A percentile compares a stretch with the other conserved stretches of the same genome.
Conservation (phyloP, 345 rosid species). For the Arabidopsis thaliana region DNA sequence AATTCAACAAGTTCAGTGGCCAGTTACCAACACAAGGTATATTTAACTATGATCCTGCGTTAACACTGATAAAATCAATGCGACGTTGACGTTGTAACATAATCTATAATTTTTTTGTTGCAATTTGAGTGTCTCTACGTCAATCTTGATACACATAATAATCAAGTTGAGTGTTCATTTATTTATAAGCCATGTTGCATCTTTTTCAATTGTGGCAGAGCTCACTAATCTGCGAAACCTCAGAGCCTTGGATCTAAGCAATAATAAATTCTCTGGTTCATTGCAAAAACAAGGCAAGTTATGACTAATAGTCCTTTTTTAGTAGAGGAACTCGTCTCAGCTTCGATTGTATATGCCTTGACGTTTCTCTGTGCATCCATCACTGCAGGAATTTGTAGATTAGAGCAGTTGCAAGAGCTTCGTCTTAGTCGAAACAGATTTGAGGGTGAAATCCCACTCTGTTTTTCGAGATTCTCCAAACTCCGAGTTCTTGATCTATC, state of each 20-base stretch:
- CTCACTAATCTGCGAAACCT: slow-evolving; percentile 19
- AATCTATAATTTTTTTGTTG: neutral
- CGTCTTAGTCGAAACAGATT: slow-evolving; percentile 24
- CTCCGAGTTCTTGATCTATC: slow-evolving; percentile 38
- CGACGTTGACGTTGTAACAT: neutral
- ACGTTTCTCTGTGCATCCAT: neutral
- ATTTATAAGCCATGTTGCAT: slow-evolving; percentile 7
- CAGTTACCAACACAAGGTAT: slow-evolving; percentile 23
- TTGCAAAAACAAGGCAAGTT: slow-evolving; percentile 20
- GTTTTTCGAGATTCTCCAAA: slow-evolving; percentile 19
- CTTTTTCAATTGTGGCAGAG: slow-evolving; percentile 9
- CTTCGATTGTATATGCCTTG: neutral
- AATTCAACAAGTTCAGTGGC: slow-evolving; percentile 13
- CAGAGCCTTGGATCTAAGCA: slow-evolving; percentile 36
- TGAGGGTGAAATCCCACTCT: slow-evolving; percentile 23
- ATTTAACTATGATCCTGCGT: neutral
- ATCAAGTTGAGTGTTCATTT: neutral
- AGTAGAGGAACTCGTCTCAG: neutral
- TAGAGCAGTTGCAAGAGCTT: slow-evolving; percentile 28
- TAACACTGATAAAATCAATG: neutral
- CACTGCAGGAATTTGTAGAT: slow-evolving; percentile 18
- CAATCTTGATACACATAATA: no score
- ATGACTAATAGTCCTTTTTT: neutral
- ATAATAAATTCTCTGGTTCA: slow-evolving; percentile 24
- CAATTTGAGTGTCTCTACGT: neutral